A percentile compares a stretch with the other conserved stretches of the same genome.
These are phyloP conservation scores for Pinus albicaulis DNA, from an alignment of 75 land plant species.

Conservation along the genomic window DNA sequence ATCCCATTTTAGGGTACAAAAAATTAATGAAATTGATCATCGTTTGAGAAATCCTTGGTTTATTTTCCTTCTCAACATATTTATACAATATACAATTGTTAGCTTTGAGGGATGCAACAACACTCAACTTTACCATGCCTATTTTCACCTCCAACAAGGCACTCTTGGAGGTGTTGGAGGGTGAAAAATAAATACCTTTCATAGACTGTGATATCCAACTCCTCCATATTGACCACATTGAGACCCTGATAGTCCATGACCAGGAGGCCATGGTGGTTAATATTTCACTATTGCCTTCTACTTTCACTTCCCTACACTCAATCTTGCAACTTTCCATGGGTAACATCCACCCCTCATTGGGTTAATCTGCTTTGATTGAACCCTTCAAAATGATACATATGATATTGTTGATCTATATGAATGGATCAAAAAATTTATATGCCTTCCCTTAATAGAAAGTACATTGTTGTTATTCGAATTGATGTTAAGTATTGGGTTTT, in stretches of 20 bases:
- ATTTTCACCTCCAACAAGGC: constrained; percentile 76
- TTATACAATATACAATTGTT: constrained; percentile 33
- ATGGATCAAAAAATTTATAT: constrained; percentile 61
- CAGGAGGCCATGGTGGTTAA: constrained; percentile 50
- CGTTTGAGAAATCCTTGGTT: too few species aligned
- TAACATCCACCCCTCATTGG: too few species aligned
- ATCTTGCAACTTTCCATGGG: constrained; percentile 16
- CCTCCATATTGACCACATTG: constrained; percentile 28
- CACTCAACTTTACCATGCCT: constrained; percentile 37
- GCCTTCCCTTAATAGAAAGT: constrained; percentile 55
- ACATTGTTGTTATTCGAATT: constrained; percentile 60
- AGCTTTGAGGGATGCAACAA: constrained; percentile 37
- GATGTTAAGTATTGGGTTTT: constrained; percentile 42
- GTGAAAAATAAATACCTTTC: constrained; percentile 49
- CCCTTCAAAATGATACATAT: constrained; percentile 76
- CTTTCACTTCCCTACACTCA: constrained; percentile 13
- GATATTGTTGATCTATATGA: constrained; percentile 62
- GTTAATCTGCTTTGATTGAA: constrained; percentile 54
- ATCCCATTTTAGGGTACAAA: too few species aligned
- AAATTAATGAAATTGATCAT: too few species aligned
- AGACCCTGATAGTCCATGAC: constrained; percentile 31
- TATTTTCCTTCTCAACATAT: too few species aligned
- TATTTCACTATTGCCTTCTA: too few species aligned
- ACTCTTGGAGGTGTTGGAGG: constrained; percentile 68
- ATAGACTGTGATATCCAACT: constrained; percentile 77